Base-by-base conservation (phyloP, 2,329 filamentous ascomycete genomes). In the Simplicillium aogashimaense region DNA sequence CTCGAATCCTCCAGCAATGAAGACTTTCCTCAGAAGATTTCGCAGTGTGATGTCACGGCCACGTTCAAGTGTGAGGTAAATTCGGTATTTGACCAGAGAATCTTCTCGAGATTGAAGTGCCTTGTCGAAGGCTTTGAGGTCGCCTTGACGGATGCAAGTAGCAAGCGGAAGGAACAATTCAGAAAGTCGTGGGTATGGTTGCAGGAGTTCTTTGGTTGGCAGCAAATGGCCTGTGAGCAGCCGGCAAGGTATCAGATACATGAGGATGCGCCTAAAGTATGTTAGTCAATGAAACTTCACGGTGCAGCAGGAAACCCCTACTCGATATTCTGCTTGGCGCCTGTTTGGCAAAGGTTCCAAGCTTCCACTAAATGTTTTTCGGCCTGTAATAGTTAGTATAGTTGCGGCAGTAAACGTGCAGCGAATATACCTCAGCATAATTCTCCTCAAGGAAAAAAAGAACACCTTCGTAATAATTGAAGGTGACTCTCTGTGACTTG, bases 381-480 rank as follows among this genome's bases (percentile, higher is more conserved):
- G 1, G 89, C 86, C 76, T 88, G 17, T 36, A 35, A 47, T 20
- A 17, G 29, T 42, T 20, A 37, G 18, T 38, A 12, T 9, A 43
- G 9, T 11, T 33, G 51, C 40, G 28, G 10, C 6, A 8, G 12
- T 28, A 25, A 17, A 29, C 13, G 3, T 12, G 3, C 29, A 25
- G 32, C 36, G 38, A 9, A 45, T 63, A 34, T 54, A 86, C 85
- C 65, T 85, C 76, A 2, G 73, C 67, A 53, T 98, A 98, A 55
- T 95, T 87, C 57, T 98, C 94, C 46, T 97, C 89, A 5, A 98
- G 63, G 57, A 98, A 98, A 43, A 81, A 76, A n/a, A 98, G 76
- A 5, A 98, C 86, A 10, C 92, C 92, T 48, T 89, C 78, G 57
- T 95, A 97, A 63, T 95, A 98, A 56, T 88, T 90, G 66, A 95